Percentiles rank a stretch among this genome's conserved stretches.
Conservation (phyloP, 148 eudicot genomes). For the Agrostemma githago region DNA sequence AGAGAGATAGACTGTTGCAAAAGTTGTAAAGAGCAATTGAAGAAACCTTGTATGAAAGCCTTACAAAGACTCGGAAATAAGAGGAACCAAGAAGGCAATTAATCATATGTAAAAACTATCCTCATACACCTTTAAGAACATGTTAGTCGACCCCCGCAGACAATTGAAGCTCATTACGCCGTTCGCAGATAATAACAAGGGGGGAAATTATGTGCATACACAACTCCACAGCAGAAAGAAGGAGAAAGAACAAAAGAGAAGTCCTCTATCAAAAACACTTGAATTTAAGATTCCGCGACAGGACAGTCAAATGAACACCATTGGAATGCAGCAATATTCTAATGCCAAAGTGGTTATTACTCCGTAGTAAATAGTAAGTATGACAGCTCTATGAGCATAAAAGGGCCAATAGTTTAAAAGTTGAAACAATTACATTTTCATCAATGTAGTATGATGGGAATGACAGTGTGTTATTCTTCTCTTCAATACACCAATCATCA, state of each 20-base stretch:
- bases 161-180: background rate
- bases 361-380: background rate
- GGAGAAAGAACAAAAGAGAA: background rate
- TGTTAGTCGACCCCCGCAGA: background rate
- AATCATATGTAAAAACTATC: background rate
- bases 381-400: background rate
- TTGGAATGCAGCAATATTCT: background rate
- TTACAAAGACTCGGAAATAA: background rate
- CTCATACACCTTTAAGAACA: background rate
- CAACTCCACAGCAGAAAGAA: background rate
- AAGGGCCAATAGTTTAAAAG: slow-evolving; percentile 16
- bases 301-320: slow-evolving; percentile 4
- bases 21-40: background rate
- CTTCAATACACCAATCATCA: slow-evolving; percentile 82
- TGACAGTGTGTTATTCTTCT: slow-evolving; percentile 66
- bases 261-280: background rate
- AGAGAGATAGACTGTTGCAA: background rate
- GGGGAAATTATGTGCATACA: background rate
- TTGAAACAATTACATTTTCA: slow-evolving; percentile 74
- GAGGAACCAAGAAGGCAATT: background rate
- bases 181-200: background rate
- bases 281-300: background rate
- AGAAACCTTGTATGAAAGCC: background rate
- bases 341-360: background rate
- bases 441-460: slow-evolving; percentile 96